These are phyloP conservation scores for Herpetospermum pedunculosum DNA, from an alignment of 306 rosid species.

Conservation along the genomic window DNA sequence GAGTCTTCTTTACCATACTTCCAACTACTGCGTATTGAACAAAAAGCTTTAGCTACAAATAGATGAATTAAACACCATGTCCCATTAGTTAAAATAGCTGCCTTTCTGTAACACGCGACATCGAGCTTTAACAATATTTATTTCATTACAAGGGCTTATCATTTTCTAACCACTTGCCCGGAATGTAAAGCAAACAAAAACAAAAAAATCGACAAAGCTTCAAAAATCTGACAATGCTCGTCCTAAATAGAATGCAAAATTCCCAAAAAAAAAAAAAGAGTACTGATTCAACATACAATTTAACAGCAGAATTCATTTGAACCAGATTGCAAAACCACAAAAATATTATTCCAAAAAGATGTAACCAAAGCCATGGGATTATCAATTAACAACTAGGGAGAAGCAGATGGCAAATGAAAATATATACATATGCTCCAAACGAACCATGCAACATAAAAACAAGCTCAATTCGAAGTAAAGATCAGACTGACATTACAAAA, in stretches of 20 bases:
- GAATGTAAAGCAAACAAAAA: background rate
- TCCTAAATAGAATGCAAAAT: background rate
- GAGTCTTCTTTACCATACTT: slow-evolving; percentile 44
- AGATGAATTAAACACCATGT: background rate
- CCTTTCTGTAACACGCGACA: background rate
- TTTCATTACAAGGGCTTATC: background rate
- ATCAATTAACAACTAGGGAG: background rate
- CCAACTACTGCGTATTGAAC: slow-evolving; percentile 4
- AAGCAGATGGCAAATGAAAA: background rate
- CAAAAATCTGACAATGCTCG: background rate
- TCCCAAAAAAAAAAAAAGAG: background rate
- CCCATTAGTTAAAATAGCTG: background rate
- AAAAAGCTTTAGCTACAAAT: background rate
- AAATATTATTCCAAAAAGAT: background rate
- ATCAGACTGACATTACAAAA: background rate
- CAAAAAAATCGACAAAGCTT: background rate
- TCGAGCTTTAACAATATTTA: background rate
- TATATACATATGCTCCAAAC: background rate
- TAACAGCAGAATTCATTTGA: background rate
- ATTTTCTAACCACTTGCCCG: background rate
- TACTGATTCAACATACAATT: background rate
- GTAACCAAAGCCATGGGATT: background rate
- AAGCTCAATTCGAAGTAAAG: background rate
- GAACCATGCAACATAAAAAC: background rate
- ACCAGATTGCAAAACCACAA: background rate